A percentile compares a stretch with the other conserved stretches of the same genome.
Evolutionary conservation across 1,284 basidiomycete genomes (phyloP).

Genomic region (Albatrellus sp.): DNA sequence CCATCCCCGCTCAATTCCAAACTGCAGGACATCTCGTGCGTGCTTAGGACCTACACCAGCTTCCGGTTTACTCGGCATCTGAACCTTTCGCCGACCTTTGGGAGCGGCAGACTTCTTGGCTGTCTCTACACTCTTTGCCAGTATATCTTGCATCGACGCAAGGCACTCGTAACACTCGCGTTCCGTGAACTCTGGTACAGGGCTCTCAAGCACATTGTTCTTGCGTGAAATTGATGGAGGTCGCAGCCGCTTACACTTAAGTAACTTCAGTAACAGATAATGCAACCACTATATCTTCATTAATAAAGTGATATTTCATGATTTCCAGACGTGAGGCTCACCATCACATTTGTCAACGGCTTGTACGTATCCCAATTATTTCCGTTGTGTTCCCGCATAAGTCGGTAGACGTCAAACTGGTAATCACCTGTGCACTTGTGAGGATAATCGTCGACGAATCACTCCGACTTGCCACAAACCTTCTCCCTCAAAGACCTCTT

Average conservation of each 20-base stretch:
- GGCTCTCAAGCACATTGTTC: constrained; percentile 12
- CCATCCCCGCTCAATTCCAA: constrained; percentile 44
- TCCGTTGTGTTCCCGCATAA: constrained; percentile 59
- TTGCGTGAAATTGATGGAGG: constrained; percentile 26
- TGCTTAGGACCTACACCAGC: constrained; percentile 23
- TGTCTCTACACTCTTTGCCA: constrained; percentile 27
- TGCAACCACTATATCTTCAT: constrained; percentile 60
- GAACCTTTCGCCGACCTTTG: constrained; percentile 30
- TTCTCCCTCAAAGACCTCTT: constrained; percentile 76
- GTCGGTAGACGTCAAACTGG: constrained; percentile 91
- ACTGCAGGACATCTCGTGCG: constrained; percentile 40
- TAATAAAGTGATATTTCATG: not conserved
- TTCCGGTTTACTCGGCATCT: constrained; percentile 12
- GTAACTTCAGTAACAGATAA: constrained; percentile 61
- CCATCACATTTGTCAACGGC: constrained; percentile 84
- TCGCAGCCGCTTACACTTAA: constrained; percentile 55
- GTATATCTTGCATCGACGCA: constrained; percentile 40
- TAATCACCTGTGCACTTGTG: constrained; percentile 52
- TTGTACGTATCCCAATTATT: constrained; percentile 62
- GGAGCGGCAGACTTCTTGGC: constrained; percentile 14
- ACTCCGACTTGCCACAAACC: constrained; percentile 26
- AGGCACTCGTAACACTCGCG: constrained; percentile 49
- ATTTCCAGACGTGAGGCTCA: constrained; percentile 18
- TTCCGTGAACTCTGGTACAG: constrained; percentile 29
- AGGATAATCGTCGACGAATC: not conserved